These are phyloP conservation scores for Rhodotorula sp. DNA, from an alignment of 1,284 basidiomycete genomes.

Conservation along the genomic window DNA sequence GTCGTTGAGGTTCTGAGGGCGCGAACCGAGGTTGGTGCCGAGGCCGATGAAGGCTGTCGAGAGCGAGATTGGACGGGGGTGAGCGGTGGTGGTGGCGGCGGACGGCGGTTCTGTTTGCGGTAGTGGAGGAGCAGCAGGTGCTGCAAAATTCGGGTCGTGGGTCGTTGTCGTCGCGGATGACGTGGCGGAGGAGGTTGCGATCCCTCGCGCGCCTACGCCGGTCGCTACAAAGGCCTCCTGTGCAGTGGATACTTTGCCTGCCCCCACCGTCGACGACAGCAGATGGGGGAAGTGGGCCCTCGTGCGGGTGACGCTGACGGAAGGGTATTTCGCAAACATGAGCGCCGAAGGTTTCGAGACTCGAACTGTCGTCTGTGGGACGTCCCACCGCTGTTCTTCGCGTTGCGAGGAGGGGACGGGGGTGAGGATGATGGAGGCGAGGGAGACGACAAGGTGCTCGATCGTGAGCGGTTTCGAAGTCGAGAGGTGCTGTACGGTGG, in stretches of 20 bases:
- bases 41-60: slow-evolving; percentile 66
- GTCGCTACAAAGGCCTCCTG: neutral
- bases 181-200: too few species aligned
- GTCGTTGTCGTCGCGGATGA: too few species aligned
- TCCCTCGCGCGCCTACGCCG: too few species aligned
- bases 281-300: slow-evolving; percentile 45
- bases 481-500: slow-evolving; percentile 48
- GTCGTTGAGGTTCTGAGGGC: slow-evolving; percentile 75
- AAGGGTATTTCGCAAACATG: slow-evolving; percentile 64
- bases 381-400: slow-evolving; percentile 3
- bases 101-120: too few species aligned
- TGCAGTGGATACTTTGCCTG: slow-evolving; percentile 1
- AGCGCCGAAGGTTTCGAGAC: slow-evolving; percentile 74
- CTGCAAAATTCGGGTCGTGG: too few species aligned
- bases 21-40: slow-evolving; percentile 87
- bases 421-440: slow-evolving; percentile 54
- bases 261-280: slow-evolving; percentile 32
- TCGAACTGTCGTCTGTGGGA: slow-evolving; percentile 57
- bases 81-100: too few species aligned
- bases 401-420: slow-evolving; percentile 17
- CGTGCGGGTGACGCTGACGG: slow-evolving; percentile 61
- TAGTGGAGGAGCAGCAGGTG: too few species aligned
- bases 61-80: neutral
- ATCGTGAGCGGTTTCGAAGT: slow-evolving; percentile 65
- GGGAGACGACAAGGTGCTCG: slow-evolving; percentile 66